phyloP scores from a whole-genome alignment of 2,329 filamentous ascomycete species.

The Monilinia fructigena region DNA sequence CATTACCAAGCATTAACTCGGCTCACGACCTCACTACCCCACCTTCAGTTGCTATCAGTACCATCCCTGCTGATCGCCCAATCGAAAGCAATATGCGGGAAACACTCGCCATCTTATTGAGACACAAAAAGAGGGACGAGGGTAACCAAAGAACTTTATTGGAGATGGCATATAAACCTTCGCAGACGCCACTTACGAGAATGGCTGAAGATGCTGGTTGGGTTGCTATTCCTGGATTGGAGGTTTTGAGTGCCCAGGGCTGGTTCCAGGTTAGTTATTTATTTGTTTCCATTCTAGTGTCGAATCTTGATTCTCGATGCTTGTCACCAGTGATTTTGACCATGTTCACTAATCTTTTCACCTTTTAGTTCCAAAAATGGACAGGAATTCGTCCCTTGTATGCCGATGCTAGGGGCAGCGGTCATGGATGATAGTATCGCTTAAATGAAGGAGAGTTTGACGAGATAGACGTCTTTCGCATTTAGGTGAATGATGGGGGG shows the following conservation, averaged over 20 bases:
- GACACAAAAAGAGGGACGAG: slow-evolving; percentile 41
- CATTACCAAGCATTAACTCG: slow-evolving; percentile 56
- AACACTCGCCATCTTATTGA: slow-evolving; percentile 57
- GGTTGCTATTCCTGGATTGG: slow-evolving; percentile 80
- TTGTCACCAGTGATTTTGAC: slow-evolving; percentile 30
- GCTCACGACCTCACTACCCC: slow-evolving; percentile 50
- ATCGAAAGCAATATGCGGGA: slow-evolving; percentile 71
- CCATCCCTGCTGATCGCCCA: slow-evolving; percentile 83
- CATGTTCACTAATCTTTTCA: slow-evolving; percentile 1
- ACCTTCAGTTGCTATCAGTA: slow-evolving; percentile 77
- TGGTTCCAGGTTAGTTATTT: slow-evolving; percentile 70
- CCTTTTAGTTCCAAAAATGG: slow-evolving; percentile 71
- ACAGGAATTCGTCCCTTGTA: slow-evolving; percentile 77
- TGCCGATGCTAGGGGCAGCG: slow-evolving; percentile 62
- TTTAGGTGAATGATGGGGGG: not conserved
- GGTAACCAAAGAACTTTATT: slow-evolving; percentile 60
- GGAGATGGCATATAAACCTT: slow-evolving; percentile 96
- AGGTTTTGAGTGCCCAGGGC: slow-evolving; percentile 87
- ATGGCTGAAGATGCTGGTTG: slow-evolving; percentile 76
- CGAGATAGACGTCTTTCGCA: not conserved
- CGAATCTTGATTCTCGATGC: not conserved
- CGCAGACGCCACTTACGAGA: slow-evolving; percentile 79
- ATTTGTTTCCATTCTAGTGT: not conserved
- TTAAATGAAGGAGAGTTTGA: not conserved
- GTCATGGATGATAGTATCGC: slow-evolving; percentile 44